Base-by-base conservation (phyloP, 78 protist species). In the Carpediemonas membranifera region DNA sequence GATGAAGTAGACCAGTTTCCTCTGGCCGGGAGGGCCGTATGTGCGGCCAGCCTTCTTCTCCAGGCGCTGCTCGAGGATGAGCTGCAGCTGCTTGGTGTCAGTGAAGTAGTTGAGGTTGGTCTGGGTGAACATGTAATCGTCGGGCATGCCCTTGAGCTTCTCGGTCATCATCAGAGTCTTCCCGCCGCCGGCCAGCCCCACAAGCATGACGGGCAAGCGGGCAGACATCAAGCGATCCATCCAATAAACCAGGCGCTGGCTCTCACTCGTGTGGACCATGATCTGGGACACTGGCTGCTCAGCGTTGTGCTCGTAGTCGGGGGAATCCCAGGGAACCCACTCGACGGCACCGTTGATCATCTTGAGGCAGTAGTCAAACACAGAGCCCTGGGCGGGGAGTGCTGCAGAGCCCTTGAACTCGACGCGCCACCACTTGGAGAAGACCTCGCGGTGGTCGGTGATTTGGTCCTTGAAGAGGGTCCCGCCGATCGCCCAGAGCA, bases 181-280 rank as follows among this genome's bases (percentile, higher is more conserved):
- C 27, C 90, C 94, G 19, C 80, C 53, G 28, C 93, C 93, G 0
- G 89, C 80, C 19, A n/a, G 19, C 37, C 93, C 93, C 15, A 82
- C 82, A 24, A 81, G 74, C 79, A 89, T 39, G 25, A 66, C 72
- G 1, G 85, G 80, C n/a, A 53, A 13, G 57, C 74, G 34, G 28
- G 11, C 13, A 15, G 27, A 11, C 14, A 39, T 37, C 25, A 64
- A 3, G 7, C 16, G 21, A 16, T 39, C 13, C 44, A 39, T 64
- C 37, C 44, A 39, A 28, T 16, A 64, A 37, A 21, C n/a, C n/a
- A n/a, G n/a, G n/a, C n/a, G n/a, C n/a, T n/a, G n/a, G n/a, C n/a
- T n/a, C n/a, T n/a, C n/a, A n/a, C n/a, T n/a, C n/a, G n/a, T n/a
- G n/a, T n/a, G n/a, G n/a, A n/a, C n/a, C n/a, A n/a, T n/a, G n/a